Base-by-base conservation (phyloP, 2,329 filamentous ascomycete species). In the Daldinia sp. region DNA sequence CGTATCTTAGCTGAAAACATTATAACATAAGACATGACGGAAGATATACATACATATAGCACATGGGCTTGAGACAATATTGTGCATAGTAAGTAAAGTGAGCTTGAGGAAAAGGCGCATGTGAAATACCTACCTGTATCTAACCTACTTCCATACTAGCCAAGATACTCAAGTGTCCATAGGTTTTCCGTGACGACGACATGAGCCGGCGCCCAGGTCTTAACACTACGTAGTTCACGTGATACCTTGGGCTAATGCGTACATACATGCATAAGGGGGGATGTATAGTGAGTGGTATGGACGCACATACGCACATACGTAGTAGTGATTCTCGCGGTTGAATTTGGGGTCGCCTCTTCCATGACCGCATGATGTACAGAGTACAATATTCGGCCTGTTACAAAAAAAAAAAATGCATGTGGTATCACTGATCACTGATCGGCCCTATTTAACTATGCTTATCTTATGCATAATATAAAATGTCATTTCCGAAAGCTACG, bases 391-490 rank as follows among this genome's bases (percentile, higher is more conserved):
- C 64, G 64, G 20, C 55, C 55, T 56, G 37, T 56, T 60, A 41
- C 33, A 56, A 37, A 35, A 35, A 23, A 23, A 23, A 23, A 23
- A 23, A 56, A 56, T 55, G 23, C 33, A 50, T 48, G 60, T 63
- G 64, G 64, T 67, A 67, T 50, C 55, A 67, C 60, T 66, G 69
- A 72, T 23, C 33, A 39, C 4, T 54, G 51, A 54, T 73, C 71
- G 71, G 71, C 69, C 71, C 71, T 72, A 73, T 70, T 71, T 66
- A 67, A 63, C 63, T 66, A 63, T 67, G 62, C 63, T 68, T 68
- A 67, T 61, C 65, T 60, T 68, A 67, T 69, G 71, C 63, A 72
- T 67, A 63, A 70, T 60, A 59, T 57, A 61, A 63, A 62, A 61
- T 68, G 60, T 73, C 71, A 73, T 73, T 62, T 73, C 71, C 69